Base-by-base conservation (phyloP, 208 protist genomes). In the Phytomonas serpens region DNA sequence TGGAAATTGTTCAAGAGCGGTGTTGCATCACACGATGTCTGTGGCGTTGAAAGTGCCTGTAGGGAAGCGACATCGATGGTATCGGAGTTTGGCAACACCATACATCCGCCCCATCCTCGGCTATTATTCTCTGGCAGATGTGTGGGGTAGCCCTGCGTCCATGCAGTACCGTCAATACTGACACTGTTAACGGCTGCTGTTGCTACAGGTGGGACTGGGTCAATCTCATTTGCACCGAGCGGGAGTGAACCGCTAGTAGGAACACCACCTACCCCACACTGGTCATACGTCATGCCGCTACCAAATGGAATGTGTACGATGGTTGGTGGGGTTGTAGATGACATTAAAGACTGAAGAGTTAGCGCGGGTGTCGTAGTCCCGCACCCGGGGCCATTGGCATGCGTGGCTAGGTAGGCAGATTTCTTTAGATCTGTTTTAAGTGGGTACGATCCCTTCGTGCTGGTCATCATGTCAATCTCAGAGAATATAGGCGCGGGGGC, bases 251-350 rank as follows among this genome's bases (percentile, higher is more conserved):
- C 14, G 2, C 13, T 11, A 47, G 14, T 11, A 19, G 40, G 40
- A 47, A 11, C 14, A 47, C 14, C 40, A 3, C 40, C 40, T 47
- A 11, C 14, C 40, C 40, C 14, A 47, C 40, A 47, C 9, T 47
- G 40, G 7, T 47, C 40, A 2, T 23, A 47, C 40, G 14, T 3
- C 40, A 47, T 47, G 19, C 37, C 10, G 19, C 31, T 16, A 29
- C 51, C 62, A 66, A 78, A 65, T 0, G 77, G 81, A 70, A 77
- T 73, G 31, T 88, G 80, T 42, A 71, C 71, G 29, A 77, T 38
- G 19, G 78, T 80, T 11, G 72, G 69, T 32, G 68, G 78, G 27
- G 64, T 62, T 19, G 74, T 68, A 6, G 75, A 69, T 4, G 72
- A 23, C 63, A 75, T 68, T 23, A 75, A 62, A 37, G 66, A 42